These are phyloP conservation scores for Cytospora mali DNA, from an alignment of 2,329 filamentous ascomycete species.

Conservation along the genomic window DNA sequence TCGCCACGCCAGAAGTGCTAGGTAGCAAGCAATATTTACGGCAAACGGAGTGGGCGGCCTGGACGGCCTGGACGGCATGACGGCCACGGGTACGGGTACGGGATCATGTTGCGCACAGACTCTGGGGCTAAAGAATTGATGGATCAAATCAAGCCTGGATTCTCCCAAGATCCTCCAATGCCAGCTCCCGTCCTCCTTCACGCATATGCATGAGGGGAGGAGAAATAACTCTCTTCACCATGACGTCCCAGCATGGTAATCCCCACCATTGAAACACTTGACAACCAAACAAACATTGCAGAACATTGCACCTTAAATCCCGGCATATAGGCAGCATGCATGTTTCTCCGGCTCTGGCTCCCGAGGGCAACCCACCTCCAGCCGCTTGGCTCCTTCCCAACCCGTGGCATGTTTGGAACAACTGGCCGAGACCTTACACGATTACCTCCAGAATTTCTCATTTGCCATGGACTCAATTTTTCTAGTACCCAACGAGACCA, in stretches of 20 bases:
- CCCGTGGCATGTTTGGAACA: neutral
- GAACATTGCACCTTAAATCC: neutral
- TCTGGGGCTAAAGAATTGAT: neutral
- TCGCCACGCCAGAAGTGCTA: neutral
- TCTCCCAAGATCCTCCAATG: neutral
- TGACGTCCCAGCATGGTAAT: neutral
- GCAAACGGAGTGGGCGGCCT: neutral
- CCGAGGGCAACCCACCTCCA: neutral
- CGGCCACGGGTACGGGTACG: neutral
- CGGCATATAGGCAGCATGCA: constrained; percentile 1
- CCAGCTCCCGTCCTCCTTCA: neutral
- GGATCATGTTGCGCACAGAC: neutral
- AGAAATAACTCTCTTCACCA: neutral
- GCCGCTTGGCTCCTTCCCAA: neutral
- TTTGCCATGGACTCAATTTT: neutral
- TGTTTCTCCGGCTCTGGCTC: neutral
- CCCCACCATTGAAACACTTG: neutral
- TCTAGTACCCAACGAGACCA: neutral
- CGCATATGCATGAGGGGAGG: neutral
- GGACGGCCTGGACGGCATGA: too few relatives aligned
- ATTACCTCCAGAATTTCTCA: neutral
- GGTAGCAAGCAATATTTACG: neutral
- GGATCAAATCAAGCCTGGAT: too few relatives aligned
- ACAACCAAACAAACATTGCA: neutral
- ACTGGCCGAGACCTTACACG: neutral